Evolutionary conservation across 257 asterid genomes (phyloP).

Genomic region (Phtheirospermum japonicum): DNA sequence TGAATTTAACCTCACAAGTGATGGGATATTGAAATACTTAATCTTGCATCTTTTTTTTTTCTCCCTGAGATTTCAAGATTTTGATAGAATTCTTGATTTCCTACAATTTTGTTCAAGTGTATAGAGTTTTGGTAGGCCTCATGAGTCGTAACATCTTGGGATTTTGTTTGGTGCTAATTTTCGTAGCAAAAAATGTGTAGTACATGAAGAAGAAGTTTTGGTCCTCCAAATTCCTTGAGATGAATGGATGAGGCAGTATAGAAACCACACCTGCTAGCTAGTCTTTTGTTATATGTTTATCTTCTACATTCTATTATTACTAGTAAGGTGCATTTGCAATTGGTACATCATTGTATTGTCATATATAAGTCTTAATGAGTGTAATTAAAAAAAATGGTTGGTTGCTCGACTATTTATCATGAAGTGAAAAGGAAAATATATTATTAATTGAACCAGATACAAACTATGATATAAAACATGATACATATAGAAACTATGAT

Average conservation of each 20-base stretch:
- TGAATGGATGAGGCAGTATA: too few species aligned
- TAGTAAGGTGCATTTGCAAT: too few species aligned
- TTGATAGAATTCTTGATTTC: not conserved
- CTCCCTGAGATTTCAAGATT: slow-evolving; percentile 21
- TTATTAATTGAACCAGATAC: too few species aligned
- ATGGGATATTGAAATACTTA: slow-evolving; percentile 63
- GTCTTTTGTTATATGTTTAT: not conserved
- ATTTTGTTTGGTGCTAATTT: slow-evolving; percentile 19
- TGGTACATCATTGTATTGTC: too few species aligned
- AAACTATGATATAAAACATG: too few species aligned
- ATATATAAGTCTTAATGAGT: too few species aligned
- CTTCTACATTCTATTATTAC: not conserved
- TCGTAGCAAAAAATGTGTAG: not conserved
- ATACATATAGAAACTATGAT: too few species aligned
- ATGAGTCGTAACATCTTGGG: not conserved
- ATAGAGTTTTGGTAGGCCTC: slow-evolving; percentile 1
- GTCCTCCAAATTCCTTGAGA: not conserved
- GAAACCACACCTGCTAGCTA: not conserved
- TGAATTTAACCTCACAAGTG: slow-evolving; percentile 49
- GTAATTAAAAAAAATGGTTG: too few species aligned
- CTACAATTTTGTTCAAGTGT: slow-evolving; percentile 17
- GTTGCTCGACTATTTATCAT: too few species aligned
- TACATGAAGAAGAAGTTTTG: not conserved
- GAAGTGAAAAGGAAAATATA: too few species aligned
- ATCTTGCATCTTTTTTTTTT: slow-evolving; percentile 9